Percentiles rank a stretch among this genome's conserved stretches.
Evolutionary conservation across 2,329 filamentous ascomycete genomes (phyloP).

Genomic region (Cercospora citrullina): DNA sequence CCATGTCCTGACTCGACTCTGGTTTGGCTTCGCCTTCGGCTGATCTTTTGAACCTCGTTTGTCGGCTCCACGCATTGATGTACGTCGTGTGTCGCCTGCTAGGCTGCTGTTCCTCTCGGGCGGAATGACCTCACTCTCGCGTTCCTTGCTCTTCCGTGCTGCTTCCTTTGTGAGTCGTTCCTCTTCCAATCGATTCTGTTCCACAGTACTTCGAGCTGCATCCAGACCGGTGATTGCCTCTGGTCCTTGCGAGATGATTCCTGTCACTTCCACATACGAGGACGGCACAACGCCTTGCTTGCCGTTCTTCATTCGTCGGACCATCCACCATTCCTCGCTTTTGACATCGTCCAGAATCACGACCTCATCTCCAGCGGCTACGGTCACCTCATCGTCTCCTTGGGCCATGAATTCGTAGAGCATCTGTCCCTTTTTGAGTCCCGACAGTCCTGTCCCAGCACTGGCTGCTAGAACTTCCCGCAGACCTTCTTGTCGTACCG

Average conservation of each 20-base stretch:
- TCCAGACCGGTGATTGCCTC: conserved; percentile 57
- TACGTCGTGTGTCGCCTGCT: conserved; percentile 44
- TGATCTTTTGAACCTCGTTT: conserved; percentile 44
- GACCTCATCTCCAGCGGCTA: conserved; percentile 86
- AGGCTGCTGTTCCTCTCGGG: conserved; percentile 80
- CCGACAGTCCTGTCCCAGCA: conserved; percentile 57
- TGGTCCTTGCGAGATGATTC: conserved; percentile 57
- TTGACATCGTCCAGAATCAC: conserved; percentile 84
- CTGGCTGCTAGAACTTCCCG: conserved; percentile 83
- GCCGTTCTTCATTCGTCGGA: conserved; percentile 83
- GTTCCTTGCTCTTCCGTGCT: conserved; percentile 60
- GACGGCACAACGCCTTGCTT: conserved; percentile 95
- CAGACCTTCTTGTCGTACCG: conserved; percentile 76
- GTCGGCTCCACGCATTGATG: conserved; percentile 42
- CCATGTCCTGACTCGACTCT: conserved; percentile 83
- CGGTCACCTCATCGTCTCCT: conserved; percentile 93
- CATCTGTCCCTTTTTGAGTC: conserved; percentile 78
- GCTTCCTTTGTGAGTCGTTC: conserved; percentile 80
- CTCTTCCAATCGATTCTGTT: conserved; percentile 78
- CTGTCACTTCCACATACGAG: conserved; percentile 90
- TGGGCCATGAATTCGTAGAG: conserved; percentile 97
- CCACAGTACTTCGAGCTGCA: conserved; percentile 66
- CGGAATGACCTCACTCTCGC: conserved; percentile 65
- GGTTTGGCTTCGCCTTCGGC: conserved; percentile 77
- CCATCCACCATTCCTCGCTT: conserved; percentile 98